Evolutionary conservation across 169 alveolate genomes (phyloP).

Genomic region (Fabrea salina): DNA sequence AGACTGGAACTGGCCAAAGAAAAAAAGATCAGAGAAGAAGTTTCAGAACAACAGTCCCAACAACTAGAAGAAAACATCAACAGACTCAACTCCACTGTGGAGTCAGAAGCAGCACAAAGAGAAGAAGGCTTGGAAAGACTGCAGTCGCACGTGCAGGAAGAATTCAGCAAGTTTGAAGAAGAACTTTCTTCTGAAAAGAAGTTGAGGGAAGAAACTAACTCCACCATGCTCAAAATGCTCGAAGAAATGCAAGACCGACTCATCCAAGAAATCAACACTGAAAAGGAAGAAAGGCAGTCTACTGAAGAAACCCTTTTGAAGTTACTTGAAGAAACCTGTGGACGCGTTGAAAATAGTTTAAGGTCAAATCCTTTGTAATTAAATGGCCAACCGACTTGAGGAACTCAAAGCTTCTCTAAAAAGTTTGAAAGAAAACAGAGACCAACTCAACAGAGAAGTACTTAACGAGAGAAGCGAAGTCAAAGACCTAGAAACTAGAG

Average conservation of each 20-base stretch:
- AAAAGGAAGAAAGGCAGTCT: conserved; percentile 59
- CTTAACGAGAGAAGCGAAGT: no score
- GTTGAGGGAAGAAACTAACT: conserved; percentile 41
- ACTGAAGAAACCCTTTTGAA: conserved; percentile 66
- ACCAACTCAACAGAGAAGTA: no score
- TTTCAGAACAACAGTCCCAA: conserved; percentile 54
- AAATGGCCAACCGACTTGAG: no score
- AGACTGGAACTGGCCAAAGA: conserved; percentile 71
- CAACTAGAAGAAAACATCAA: conserved; percentile 52
- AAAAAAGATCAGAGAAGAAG: conserved; percentile 72
- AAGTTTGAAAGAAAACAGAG: no score
- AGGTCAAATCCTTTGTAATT: not conserved
- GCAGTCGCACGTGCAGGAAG: conserved; percentile 35
- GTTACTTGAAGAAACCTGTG: conserved; percentile 71
- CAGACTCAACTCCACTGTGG: conserved; percentile 49
- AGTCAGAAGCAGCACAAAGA: conserved; percentile 56
- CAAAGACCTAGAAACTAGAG: no score
- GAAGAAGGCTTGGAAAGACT: conserved; percentile 44
- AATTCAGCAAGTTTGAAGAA: conserved; percentile 47
- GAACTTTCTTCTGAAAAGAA: conserved; percentile 33
- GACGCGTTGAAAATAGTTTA: conserved; percentile 53
- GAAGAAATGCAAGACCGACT: conserved; percentile 62
- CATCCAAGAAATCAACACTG: conserved; percentile 45
- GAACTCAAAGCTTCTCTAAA: no score
- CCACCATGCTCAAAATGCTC: conserved; percentile 55